These are phyloP conservation scores for Xylaria castorea DNA, from an alignment of 495 filamentous ascomycete genomes.

Conservation along the genomic window DNA sequence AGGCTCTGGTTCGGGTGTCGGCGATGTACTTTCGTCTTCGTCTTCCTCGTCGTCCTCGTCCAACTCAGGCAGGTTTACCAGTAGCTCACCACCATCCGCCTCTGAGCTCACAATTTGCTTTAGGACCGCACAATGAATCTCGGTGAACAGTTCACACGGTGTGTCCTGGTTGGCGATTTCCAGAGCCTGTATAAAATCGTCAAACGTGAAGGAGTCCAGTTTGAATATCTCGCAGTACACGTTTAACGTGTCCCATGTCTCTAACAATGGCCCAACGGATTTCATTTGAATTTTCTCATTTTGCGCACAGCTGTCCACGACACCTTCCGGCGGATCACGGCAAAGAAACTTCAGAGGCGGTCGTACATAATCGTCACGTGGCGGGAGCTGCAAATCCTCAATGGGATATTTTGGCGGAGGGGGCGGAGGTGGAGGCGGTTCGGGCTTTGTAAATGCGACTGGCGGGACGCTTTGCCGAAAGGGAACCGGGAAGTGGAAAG, in stretches of 20 bases:
- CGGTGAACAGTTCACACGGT: conserved; percentile 86
- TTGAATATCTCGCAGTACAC: conserved; percentile 93
- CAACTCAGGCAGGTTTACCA: conserved; percentile 78
- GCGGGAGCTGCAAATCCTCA: conserved; percentile 84
- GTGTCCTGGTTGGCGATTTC: conserved; percentile 75
- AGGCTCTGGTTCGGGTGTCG: conserved; percentile 64
- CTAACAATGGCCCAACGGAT: conserved; percentile 79
- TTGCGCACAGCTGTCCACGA: conserved; percentile 40
- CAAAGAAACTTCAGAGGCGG: conserved; percentile 81
- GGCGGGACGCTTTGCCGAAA: conserved; percentile 48
- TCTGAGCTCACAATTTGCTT: conserved; percentile 83
- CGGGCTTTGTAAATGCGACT: conserved; percentile 29
- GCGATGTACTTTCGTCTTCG: conserved; percentile 55
- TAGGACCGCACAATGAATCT: conserved; percentile 89
- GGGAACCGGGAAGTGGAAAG: conserved; percentile 51
- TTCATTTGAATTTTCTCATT: conserved; percentile 73
- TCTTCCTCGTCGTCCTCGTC: conserved; percentile 69
- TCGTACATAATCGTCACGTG: conserved; percentile 62
- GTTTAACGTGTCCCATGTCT: conserved; percentile 95
- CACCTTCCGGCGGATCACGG: conserved; percentile 57
- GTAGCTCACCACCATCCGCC: conserved; percentile 76
- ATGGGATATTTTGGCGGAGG: conserved; percentile 92
- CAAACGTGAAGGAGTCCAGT: conserved; percentile 96
- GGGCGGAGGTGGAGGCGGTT: conserved; percentile 68
- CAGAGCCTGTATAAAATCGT: conserved; percentile 92